These are phyloP conservation scores for Halophytophthora polymorphica DNA, from an alignment of 352 stramenopile genomes.

Conservation along the genomic window DNA sequence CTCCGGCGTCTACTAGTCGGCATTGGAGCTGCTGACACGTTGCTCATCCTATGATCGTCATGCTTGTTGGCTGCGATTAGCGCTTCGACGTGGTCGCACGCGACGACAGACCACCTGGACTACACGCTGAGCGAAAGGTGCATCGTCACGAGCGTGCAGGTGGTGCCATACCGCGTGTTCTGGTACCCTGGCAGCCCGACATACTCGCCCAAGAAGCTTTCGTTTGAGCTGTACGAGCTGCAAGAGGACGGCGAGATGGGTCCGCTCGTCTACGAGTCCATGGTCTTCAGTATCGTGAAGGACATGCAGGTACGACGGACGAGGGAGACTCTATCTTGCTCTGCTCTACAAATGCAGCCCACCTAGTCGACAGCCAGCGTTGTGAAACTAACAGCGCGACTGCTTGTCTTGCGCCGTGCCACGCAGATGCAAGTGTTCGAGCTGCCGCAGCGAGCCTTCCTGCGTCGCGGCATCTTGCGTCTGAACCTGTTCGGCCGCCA, in stretches of 20 bases:
- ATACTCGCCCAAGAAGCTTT: slow-evolving; percentile 57
- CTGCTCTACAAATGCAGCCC: slow-evolving; percentile 2
- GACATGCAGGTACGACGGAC: slow-evolving; percentile 44
- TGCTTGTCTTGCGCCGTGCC: neutral
- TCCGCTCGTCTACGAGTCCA: slow-evolving; percentile 45
- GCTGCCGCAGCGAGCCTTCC: slow-evolving; percentile 43
- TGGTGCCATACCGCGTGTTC: slow-evolving; percentile 77
- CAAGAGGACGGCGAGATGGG: slow-evolving; percentile 16
- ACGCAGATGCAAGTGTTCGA: slow-evolving; percentile 53
- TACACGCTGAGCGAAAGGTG: slow-evolving; percentile 44
- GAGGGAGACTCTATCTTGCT: neutral
- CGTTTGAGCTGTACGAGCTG: slow-evolving; percentile 57
- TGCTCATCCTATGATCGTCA: slow-evolving; percentile 3
- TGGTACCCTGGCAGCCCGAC: slow-evolving; percentile 72
- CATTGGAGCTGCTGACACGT: no score
- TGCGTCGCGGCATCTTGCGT: slow-evolving; percentile 44
- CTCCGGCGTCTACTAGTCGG: neutral
- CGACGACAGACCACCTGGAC: slow-evolving; percentile 59
- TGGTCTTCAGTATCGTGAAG: slow-evolving; percentile 46
- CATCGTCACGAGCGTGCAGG: slow-evolving; percentile 43
- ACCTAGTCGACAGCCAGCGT: neutral
- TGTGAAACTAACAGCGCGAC: no score
- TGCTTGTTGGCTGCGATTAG: slow-evolving; percentile 10
- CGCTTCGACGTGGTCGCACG: slow-evolving; percentile 36
- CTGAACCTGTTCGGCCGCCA: slow-evolving; percentile 60